Evolutionary conservation across 129 eudicot genomes (phyloP).

Genomic region (Artemisia argyi): DNA sequence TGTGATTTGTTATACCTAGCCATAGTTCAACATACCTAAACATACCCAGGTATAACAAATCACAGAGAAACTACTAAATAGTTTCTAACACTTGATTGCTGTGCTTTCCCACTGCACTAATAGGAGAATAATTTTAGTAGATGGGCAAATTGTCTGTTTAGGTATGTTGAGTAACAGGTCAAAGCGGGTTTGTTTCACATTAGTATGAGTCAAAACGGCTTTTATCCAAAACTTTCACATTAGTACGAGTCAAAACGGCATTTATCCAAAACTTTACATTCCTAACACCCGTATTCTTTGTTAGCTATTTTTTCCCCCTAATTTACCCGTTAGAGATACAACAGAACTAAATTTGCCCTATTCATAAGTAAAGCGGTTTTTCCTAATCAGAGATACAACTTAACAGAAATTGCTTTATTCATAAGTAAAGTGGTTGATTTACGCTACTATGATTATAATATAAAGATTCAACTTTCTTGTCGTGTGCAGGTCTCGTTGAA

Average conservation of each 20-base stretch:
- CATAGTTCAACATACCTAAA: too few species aligned
- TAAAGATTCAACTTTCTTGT: background rate
- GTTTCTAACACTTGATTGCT: too few species aligned
- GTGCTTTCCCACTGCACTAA: too few species aligned
- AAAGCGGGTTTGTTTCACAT: background rate
- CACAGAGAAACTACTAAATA: too few species aligned
- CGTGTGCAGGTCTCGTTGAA: slow-evolving; percentile 69
- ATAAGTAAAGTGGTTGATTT: background rate
- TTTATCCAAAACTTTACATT: too few species aligned
- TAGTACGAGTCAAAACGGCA: background rate
- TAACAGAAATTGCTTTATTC: background rate
- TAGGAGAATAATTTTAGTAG: background rate
- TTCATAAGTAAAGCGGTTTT: too few species aligned
- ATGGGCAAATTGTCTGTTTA: background rate
- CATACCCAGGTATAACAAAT: too few species aligned
- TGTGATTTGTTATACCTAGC: background rate
- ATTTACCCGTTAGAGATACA: too few species aligned
- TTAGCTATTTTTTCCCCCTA: too few species aligned
- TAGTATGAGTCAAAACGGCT: background rate
- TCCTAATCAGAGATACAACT: background rate
- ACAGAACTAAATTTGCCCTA: too few species aligned
- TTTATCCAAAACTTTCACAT: background rate
- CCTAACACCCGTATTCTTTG: too few species aligned
- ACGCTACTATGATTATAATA: background rate
- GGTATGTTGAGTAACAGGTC: background rate